Percentiles rank a stretch among this genome's conserved stretches.
Conservation (phyloP, 306 rosid genomes). For the Quercus agrifolia region DNA sequence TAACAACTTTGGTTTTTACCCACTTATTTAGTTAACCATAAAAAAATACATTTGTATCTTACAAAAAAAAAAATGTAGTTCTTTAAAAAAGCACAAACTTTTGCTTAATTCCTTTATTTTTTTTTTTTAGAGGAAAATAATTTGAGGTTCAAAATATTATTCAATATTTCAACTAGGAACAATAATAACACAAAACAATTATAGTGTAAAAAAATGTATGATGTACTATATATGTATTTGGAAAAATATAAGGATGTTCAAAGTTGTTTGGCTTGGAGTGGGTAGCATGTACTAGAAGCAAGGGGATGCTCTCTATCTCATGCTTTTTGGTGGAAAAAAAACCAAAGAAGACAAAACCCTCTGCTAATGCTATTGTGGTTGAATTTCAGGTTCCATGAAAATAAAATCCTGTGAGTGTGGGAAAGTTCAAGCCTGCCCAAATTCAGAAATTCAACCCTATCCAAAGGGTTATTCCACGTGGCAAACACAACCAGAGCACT, state of each 20-base stretch:
- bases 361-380: background rate
- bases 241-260: constrained; percentile 26
- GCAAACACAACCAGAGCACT: background rate
- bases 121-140: too few species aligned
- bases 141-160: too few species aligned
- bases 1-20: too few species aligned
- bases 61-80: too few species aligned
- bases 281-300: constrained; percentile 34
- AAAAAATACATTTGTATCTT: too few species aligned
- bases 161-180: too few species aligned
- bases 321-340: constrained; percentile 10
- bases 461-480: constrained; percentile 39
- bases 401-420: background rate
- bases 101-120: too few species aligned
- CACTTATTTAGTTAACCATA: too few species aligned
- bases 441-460: background rate
- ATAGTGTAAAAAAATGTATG: background rate
- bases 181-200: too few species aligned
- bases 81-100: too few species aligned
- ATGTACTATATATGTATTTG: constrained; percentile 4
- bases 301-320: background rate
- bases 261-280: constrained; percentile 50
- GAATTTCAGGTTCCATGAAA: constrained; percentile 20
- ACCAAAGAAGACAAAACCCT: constrained; percentile 24
- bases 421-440: background rate